These are phyloP conservation scores for Acacia crassicarpa DNA, from an alignment of 306 rosid genomes.

Conservation along the genomic window DNA sequence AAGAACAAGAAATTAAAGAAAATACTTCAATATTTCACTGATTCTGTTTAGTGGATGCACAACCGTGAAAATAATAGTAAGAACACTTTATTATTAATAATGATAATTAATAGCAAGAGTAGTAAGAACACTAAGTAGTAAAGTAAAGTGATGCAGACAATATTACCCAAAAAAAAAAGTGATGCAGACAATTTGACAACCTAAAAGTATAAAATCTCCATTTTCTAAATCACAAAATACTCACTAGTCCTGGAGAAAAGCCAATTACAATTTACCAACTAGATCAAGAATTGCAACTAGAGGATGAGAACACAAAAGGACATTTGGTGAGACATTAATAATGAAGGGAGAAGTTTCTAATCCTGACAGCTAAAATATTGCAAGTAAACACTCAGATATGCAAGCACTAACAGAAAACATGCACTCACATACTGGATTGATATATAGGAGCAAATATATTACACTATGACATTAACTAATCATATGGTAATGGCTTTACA, in stretches of 20 bases:
- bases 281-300: conserved; percentile 27
- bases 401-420: not conserved
- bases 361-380: not conserved
- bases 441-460: not conserved
- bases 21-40: too few species aligned
- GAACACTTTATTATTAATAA: not conserved
- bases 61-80: not conserved
- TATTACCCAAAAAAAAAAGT: too few species aligned
- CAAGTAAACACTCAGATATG: not conserved
- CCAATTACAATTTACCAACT: not conserved
- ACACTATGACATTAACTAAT: not conserved
- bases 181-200: conserved; percentile 9
- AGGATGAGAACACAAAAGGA: conserved; percentile 14
- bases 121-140: not conserved
- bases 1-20: too few species aligned
- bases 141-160: not conserved
- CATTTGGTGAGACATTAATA: conserved; percentile 14
- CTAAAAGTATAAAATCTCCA: not conserved
- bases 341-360: not conserved
- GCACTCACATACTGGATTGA: not conserved
- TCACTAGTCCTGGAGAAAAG: not conserved
- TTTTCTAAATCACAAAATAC: conserved; percentile 4
- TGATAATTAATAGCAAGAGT: not conserved
- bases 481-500: too few species aligned
- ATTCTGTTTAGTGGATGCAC: not conserved